Evolutionary conservation across 2,329 filamentous ascomycete species (phyloP).

Genomic region (Pleomassaria siparia): DNA sequence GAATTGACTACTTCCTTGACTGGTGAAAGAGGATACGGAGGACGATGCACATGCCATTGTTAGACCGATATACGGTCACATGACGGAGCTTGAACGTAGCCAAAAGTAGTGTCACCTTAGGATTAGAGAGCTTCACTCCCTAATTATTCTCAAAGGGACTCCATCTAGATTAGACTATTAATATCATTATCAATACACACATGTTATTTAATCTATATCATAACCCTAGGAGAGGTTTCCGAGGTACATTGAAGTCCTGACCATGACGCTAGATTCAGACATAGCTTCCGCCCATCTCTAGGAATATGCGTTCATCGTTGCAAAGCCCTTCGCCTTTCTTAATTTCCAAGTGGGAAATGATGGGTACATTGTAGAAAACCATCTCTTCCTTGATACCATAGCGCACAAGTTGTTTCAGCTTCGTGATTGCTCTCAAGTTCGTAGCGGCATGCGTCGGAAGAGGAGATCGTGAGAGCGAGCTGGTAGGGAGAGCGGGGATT

Average conservation of each 20-base stretch:
- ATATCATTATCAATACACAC: no score
- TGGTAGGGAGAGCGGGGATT: constrained; percentile 8
- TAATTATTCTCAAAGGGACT: no score
- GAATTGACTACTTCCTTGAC: no score
- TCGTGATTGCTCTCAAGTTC: constrained; percentile 3
- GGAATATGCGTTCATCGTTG: constrained; percentile 2
- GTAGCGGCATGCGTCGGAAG: constrained; percentile 4
- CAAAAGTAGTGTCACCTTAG: no score
- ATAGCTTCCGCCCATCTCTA: background rate
- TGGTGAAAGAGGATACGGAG: no score
- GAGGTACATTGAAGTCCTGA: constrained; percentile 2
- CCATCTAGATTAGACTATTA: no score
- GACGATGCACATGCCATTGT: no score
- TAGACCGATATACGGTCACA: no score
- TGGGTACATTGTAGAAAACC: constrained; percentile 5
- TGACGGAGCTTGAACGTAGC: no score
- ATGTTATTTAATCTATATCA: no score
- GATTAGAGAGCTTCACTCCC: no score
- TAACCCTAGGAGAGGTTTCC: background rate
- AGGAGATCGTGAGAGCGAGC: constrained; percentile 2
- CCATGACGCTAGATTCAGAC: constrained; percentile 1
- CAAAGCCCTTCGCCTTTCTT: background rate
- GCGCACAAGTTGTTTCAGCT: constrained; percentile 5
- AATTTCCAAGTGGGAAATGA: background rate
- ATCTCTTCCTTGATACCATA: constrained; percentile 3